Evolutionary conservation across 495 filamentous ascomycete genomes (phyloP).

Genomic region (Podospora pseudoanserina): DNA sequence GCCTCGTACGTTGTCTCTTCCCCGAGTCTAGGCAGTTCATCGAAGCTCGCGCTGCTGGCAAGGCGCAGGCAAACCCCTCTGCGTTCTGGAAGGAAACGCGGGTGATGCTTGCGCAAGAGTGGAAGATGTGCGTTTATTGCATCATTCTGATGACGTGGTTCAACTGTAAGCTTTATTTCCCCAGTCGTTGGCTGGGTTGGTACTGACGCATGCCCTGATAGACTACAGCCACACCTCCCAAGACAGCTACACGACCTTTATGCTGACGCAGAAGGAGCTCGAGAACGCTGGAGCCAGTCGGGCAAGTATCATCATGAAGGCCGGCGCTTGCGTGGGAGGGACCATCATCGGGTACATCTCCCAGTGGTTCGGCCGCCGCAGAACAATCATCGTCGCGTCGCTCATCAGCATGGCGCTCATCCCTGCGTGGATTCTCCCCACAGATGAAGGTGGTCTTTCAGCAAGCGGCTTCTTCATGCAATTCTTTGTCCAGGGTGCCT

Average conservation of each 20-base stretch:
- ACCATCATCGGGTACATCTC: conserved; percentile 67
- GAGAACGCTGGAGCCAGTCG: conserved; percentile 56
- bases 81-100: conserved; percentile 61
- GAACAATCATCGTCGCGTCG: conserved; percentile 58
- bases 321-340: conserved; percentile 69
- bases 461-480: conserved; percentile 71
- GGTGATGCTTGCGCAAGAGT: conserved; percentile 61
- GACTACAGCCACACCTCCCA: conserved; percentile 65
- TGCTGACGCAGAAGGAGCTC: conserved; percentile 64
- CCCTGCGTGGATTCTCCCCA: conserved; percentile 68
- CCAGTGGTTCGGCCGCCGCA: conserved; percentile 67
- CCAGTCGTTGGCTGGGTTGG: neutral
- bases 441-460: conserved; percentile 53
- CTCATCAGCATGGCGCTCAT: conserved; percentile 58
- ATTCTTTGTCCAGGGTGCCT: conserved; percentile 75
- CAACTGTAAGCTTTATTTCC: conserved; percentile 30
- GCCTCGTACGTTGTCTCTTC: conserved; percentile 60
- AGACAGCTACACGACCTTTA: conserved; percentile 75
- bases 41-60: conserved; percentile 55
- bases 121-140: conserved; percentile 68
- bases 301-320: conserved; percentile 71
- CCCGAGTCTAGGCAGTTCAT: conserved; percentile 69
- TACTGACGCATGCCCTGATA: conserved; percentile 20
- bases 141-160: conserved; percentile 70
- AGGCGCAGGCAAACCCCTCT: conserved; percentile 43